A percentile compares a stretch with the other conserved stretches of the same genome.
Conservation (phyloP, 495 filamentous ascomycete genomes). For the Podospora anserina region DNA sequence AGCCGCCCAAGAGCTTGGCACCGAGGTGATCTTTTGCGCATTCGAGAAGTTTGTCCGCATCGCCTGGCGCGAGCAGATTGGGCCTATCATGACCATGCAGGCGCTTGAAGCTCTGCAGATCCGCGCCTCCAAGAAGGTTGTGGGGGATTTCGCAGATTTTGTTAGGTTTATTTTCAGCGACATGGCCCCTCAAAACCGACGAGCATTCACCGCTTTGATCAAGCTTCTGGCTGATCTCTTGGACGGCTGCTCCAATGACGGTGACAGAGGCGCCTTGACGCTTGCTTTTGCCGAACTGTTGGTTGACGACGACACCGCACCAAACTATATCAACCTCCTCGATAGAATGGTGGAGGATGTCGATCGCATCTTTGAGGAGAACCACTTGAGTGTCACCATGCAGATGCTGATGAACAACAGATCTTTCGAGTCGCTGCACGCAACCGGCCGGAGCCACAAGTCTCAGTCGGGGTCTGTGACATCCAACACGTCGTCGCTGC, state of each 20-base stretch:
- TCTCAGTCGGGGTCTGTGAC: constrained; percentile 49
- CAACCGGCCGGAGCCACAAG: constrained; percentile 42
- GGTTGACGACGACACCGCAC: constrained; percentile 69
- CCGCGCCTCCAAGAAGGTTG: constrained; percentile 68
- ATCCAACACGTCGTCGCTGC: constrained; percentile 74
- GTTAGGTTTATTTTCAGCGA: constrained; percentile 73
- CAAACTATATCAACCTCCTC: constrained; percentile 82
- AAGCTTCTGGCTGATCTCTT: constrained; percentile 84
- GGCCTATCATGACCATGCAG: constrained; percentile 66
- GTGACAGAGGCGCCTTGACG: constrained; percentile 85
- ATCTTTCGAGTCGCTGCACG: constrained; percentile 48
- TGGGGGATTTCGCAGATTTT: constrained; percentile 80
- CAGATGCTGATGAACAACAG: constrained; percentile 28
- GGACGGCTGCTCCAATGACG: constrained; percentile 91
- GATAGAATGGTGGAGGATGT: constrained; percentile 92
- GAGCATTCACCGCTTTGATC: constrained; percentile 79
- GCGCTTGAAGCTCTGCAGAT: constrained; percentile 66
- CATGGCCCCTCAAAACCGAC: constrained; percentile 86
- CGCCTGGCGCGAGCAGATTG: constrained; percentile 87
- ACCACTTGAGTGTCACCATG: constrained; percentile 40
- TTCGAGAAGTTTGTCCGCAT: constrained; percentile 91
- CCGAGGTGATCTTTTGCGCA: constrained; percentile 87
- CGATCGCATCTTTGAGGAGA: constrained; percentile 79
- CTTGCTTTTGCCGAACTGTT: constrained; percentile 88
- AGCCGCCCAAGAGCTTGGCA: constrained; percentile 66